A percentile compares a stretch with the other conserved stretches of the same genome.
phyloP scores from a whole-genome alignment of 306 rosid species.

The Ceratonia siliqua region DNA sequence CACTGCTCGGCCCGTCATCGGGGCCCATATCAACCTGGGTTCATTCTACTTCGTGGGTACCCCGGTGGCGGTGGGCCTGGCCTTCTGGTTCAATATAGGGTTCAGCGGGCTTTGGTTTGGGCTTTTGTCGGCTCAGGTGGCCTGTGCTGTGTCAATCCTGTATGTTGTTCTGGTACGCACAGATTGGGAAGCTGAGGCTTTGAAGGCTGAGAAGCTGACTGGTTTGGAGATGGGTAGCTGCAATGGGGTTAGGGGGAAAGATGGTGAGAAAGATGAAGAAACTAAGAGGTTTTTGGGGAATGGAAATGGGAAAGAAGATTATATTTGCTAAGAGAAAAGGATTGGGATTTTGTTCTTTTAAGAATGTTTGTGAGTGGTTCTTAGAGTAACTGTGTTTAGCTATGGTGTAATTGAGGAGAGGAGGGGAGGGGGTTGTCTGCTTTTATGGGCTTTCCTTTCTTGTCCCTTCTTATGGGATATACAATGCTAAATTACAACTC shows the following conservation, averaged over 20 bases:
- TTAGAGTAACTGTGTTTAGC: too few species aligned
- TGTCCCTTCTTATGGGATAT: background rate
- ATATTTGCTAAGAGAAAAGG: slow-evolving; percentile 32
- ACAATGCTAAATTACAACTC: too few species aligned
- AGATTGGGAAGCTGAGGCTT: slow-evolving; percentile 87
- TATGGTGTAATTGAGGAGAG: too few species aligned
- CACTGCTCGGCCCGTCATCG: slow-evolving; percentile 75
- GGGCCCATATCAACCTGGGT: slow-evolving; percentile 66
- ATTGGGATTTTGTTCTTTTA: background rate
- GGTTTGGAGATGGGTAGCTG: slow-evolving; percentile 46
- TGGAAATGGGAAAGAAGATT: slow-evolving; percentile 39
- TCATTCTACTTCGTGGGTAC: slow-evolving; percentile 86
- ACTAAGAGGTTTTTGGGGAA: slow-evolving; percentile 41
- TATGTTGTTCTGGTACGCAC: slow-evolving; percentile 64
- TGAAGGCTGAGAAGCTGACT: slow-evolving; percentile 64
- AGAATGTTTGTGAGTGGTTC: background rate
- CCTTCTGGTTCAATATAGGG: slow-evolving; percentile 73
- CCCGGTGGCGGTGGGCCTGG: slow-evolving; percentile 80
- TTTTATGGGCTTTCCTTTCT: background rate
- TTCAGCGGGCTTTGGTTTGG: slow-evolving; percentile 93
- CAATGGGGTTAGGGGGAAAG: slow-evolving; percentile 19
- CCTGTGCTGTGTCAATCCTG: slow-evolving; percentile 73
- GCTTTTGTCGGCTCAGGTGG: slow-evolving; percentile 78
- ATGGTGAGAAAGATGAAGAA: slow-evolving; percentile 49
- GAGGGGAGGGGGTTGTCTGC: background rate